Conservation (phyloP, 2,329 filamentous ascomycete genomes). For the Gremmenia infestans region DNA sequence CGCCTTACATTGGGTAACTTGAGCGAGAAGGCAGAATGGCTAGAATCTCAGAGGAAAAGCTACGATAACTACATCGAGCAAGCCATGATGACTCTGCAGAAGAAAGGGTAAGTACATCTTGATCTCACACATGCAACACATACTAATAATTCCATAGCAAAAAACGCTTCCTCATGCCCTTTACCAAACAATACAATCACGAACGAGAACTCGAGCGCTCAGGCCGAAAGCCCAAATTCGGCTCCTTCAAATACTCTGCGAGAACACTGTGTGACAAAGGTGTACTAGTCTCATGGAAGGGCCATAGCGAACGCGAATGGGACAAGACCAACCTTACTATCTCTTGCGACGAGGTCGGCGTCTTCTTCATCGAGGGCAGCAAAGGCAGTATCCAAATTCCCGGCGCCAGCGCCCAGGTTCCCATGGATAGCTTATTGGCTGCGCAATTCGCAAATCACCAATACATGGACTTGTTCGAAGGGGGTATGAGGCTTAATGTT, state of each 20-base stretch:
- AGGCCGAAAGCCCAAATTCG: conserved; percentile 93
- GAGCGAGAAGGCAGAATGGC: conserved; percentile 81
- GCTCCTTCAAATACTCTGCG: conserved; percentile 94
- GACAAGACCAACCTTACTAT: conserved; percentile 93
- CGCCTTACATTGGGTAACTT: conserved; percentile 69
- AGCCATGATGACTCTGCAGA: conserved; percentile 94
- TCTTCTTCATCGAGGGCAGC: conserved; percentile 88
- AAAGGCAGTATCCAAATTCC: conserved; percentile 94
- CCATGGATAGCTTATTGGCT: conserved; percentile 89
- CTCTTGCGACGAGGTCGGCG: conserved; percentile 85
- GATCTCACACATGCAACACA: not conserved
- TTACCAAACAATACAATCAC: conserved; percentile 98
- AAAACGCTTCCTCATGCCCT: conserved; percentile 89
- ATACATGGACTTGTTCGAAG: conserved; percentile 92
- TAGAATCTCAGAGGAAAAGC: conserved; percentile 92
- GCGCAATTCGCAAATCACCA: conserved; percentile 97
- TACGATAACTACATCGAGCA: conserved; percentile 99
- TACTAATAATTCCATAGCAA: conserved; percentile 48
- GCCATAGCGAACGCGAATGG: conserved; percentile 77
- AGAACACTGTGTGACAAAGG: conserved; percentile 87
- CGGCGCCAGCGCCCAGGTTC: conserved; percentile 80
- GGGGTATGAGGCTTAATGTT: conserved; percentile 82
- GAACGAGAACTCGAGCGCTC: conserved; percentile 90
- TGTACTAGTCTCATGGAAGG: conserved; percentile 86
- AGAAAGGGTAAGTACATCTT: conserved; percentile 65